Percentiles rank a stretch among this genome's conserved stretches.
phyloP scores from a whole-genome alignment of 1,284 basidiomycete species.

The Meripilus lineatus region DNA sequence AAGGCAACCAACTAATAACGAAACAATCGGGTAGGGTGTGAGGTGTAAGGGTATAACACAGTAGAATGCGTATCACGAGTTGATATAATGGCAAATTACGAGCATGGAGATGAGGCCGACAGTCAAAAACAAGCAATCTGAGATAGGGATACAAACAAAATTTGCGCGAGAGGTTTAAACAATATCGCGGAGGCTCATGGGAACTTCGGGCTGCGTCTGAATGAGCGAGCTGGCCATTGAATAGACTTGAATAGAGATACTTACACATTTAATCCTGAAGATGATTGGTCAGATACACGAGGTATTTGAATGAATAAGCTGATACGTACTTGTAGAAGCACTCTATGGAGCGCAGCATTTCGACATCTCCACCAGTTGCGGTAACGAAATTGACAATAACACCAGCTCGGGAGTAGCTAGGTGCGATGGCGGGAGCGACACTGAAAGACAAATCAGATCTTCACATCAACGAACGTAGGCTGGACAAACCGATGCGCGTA shows the following conservation, averaged over 20 bases:
- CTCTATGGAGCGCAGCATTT: conserved; percentile 96
- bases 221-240: conserved; percentile 9
- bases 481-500: conserved; percentile 79
- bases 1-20: conserved; percentile 51
- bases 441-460: conserved; percentile 31
- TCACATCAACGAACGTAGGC: background rate
- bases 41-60: conserved; percentile 69
- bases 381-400: conserved; percentile 95
- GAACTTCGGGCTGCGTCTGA: conserved; percentile 71
- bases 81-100: conserved; percentile 40
- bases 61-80: conserved; percentile 32
- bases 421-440: conserved; percentile 77
- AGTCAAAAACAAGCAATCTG: conserved; percentile 28
- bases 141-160: conserved; percentile 77
- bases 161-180: conserved; percentile 52
- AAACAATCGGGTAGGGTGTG: conserved; percentile 59
- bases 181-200: conserved; percentile 81
- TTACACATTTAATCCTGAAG: conserved; percentile 81
- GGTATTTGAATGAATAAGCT: background rate
- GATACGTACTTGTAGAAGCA: conserved; percentile 83
- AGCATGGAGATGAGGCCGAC: conserved; percentile 27
- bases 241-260: conserved; percentile 26
- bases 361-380: conserved; percentile 93
- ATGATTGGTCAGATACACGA: conserved; percentile 12
- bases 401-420: conserved; percentile 76